phyloP scores from a whole-genome alignment of 768 basidiomycete species.

The Pleurotus platypus region DNA sequence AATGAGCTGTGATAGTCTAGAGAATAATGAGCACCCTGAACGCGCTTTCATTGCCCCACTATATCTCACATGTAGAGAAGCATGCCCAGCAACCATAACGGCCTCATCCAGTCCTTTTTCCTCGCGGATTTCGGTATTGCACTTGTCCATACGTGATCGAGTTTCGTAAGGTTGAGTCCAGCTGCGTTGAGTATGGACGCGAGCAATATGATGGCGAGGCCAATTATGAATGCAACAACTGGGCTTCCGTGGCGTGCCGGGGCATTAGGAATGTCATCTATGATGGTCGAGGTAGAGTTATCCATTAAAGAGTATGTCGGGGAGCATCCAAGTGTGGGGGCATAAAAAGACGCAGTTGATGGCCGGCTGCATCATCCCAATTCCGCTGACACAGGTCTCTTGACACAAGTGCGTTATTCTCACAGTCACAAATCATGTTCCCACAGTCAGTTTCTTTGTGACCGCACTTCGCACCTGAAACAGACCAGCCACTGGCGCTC shows the following conservation, averaged over 20 bases:
- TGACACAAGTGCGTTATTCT: not conserved
- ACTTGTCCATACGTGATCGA: conserved; percentile 83
- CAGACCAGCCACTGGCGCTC: too few relatives aligned
- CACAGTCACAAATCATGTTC: not conserved
- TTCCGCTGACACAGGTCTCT: not conserved
- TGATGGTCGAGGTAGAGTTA: conserved; percentile 13
- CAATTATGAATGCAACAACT: conserved; percentile 75
- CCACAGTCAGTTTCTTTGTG: not conserved
- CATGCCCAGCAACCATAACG: conserved; percentile 91
- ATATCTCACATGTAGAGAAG: conserved; percentile 79
- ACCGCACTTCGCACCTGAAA: too few relatives aligned
- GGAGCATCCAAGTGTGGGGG: not conserved
- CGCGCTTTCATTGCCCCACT: not conserved
- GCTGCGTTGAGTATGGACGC: conserved; percentile 88
- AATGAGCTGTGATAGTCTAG: conserved; percentile 77
- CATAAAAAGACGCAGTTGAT: not conserved
- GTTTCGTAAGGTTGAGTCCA: conserved; percentile 91
- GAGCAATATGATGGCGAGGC: conserved; percentile 78
- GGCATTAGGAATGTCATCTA: conserved; percentile 4
- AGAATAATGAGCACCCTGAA: not conserved
- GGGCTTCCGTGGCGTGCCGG: conserved; percentile 46
- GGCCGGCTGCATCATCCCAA: not conserved
- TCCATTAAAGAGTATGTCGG: not conserved
- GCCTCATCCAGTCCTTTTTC: conserved; percentile 74
- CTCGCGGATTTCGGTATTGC: conserved; percentile 74